Percentiles rank a stretch among this genome's conserved stretches.
Evolutionary conservation across 768 basidiomycete species (phyloP).

Genomic region (Chiua virens): DNA sequence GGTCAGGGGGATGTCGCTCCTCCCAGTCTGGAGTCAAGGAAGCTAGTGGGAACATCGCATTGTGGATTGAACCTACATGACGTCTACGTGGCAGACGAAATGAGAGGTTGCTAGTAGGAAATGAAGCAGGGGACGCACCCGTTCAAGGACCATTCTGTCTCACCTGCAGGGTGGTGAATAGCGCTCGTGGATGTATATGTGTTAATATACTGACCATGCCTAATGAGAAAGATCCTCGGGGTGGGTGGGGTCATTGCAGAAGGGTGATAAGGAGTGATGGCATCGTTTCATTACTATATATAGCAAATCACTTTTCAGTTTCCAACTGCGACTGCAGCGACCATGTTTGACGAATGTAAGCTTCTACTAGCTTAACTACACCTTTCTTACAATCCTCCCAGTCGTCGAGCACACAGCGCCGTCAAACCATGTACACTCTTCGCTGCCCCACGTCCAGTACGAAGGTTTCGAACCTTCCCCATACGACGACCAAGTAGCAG

Average conservation of each 20-base stretch:
- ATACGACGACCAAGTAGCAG: constrained; percentile 48
- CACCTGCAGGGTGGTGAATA: constrained; percentile 47
- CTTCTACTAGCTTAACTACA: constrained; percentile 1
- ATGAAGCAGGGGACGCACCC: constrained; percentile 47
- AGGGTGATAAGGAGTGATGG: not conserved
- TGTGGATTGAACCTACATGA: constrained; percentile 45
- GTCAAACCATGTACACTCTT: constrained; percentile 36
- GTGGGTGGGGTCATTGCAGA: constrained; percentile 44
- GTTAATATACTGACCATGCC: constrained; percentile 58
- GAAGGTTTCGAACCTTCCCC: constrained; percentile 87
- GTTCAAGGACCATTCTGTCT: constrained; percentile 93
- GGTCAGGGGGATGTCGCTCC: constrained; percentile 86
- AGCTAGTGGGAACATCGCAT: not conserved
- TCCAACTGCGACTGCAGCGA: constrained; percentile 13
- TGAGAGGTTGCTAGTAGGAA: not conserved
- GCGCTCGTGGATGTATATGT: not conserved
- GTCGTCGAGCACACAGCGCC: constrained; percentile 86
- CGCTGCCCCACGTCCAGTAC: constrained; percentile 66
- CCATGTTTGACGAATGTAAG: constrained; percentile 72
- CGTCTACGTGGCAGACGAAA: constrained; percentile 41
- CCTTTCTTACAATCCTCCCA: constrained; percentile 30
- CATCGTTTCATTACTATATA: no score
- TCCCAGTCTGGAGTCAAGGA: constrained; percentile 65
- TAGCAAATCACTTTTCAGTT: not conserved
- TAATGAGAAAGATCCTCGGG: constrained; percentile 77